These are phyloP conservation scores for Polytrichum commune DNA, from an alignment of 225 moss, liverwort and hornwort species.

Conservation along the genomic window DNA sequence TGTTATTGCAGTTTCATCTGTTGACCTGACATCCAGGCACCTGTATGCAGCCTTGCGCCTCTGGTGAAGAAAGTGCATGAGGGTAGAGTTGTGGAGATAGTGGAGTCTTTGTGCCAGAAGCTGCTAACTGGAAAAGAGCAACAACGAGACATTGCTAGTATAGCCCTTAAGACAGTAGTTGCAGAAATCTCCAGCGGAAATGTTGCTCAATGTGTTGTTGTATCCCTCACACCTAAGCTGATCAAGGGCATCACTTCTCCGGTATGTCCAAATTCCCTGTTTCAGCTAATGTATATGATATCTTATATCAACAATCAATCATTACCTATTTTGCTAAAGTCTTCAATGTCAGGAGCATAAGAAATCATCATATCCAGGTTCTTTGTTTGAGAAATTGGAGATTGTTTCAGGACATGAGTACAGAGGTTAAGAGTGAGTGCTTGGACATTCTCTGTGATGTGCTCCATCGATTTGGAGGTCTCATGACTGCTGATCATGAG, in stretches of 20 bases:
- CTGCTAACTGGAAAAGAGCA: constrained; percentile 66
- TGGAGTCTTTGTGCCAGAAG: constrained; percentile 48
- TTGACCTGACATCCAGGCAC: not conserved
- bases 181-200: constrained; percentile 57
- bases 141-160: constrained; percentile 69
- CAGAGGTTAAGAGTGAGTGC: constrained; percentile 71
- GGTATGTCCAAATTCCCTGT: constrained; percentile 26
- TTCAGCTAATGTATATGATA: too few species aligned
- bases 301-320: too few species aligned
- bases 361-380: too few species aligned
- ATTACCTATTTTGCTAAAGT: too few species aligned
- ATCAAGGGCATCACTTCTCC: constrained; percentile 60
- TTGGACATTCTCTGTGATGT: constrained; percentile 66
- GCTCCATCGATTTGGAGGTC: constrained; percentile 59
- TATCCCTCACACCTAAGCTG: constrained; percentile 55
- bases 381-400: not conserved
- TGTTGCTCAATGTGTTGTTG: constrained; percentile 58
- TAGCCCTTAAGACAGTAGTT: constrained; percentile 64
- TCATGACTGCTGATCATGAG: constrained; percentile 63
- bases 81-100: constrained; percentile 58
- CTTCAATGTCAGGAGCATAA: too few species aligned
- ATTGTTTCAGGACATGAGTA: constrained; percentile 52
- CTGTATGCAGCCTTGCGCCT: constrained; percentile 56
- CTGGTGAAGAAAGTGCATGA: constrained; percentile 71
- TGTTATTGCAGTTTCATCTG: not conserved